Percentiles rank a stretch among this genome's conserved stretches.
phyloP scores from a whole-genome alignment of 306 rosid species.

The Casuarina glauca region DNA sequence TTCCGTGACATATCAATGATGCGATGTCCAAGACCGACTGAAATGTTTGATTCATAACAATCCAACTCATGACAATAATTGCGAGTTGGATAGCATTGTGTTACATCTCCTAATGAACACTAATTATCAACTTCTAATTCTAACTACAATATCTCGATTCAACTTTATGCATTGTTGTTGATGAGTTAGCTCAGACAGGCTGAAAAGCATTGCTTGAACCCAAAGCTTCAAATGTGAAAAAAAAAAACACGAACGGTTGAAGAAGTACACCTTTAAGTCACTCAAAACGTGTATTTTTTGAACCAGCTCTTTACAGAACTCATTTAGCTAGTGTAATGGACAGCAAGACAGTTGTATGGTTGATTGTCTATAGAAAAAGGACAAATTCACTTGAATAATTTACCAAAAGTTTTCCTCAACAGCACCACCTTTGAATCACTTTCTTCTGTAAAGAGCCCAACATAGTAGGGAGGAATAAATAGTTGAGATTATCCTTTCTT shows the following conservation, averaged over 20 bases:
- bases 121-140: background rate
- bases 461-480: background rate
- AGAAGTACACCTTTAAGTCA: background rate
- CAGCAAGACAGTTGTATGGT: background rate
- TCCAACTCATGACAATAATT: background rate
- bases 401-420: background rate
- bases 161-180: background rate
- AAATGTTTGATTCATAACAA: too few relatives aligned
- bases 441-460: background rate
- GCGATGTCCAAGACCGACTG: too few relatives aligned
- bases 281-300: background rate
- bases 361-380: background rate
- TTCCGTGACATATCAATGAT: too few relatives aligned
- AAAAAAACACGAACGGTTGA: background rate
- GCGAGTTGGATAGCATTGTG: background rate
- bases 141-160: background rate
- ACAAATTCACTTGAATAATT: background rate
- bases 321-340: background rate
- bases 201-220: conserved; percentile 32
- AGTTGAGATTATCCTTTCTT: background rate
- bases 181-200: conserved; percentile 1
- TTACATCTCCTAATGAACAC: background rate
- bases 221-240: conserved; percentile 19
- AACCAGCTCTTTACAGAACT: background rate
- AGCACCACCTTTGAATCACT: background rate